Evolutionary conservation across 805 yeast species (phyloP).

Genomic region (Suhomyces pyralidae): DNA sequence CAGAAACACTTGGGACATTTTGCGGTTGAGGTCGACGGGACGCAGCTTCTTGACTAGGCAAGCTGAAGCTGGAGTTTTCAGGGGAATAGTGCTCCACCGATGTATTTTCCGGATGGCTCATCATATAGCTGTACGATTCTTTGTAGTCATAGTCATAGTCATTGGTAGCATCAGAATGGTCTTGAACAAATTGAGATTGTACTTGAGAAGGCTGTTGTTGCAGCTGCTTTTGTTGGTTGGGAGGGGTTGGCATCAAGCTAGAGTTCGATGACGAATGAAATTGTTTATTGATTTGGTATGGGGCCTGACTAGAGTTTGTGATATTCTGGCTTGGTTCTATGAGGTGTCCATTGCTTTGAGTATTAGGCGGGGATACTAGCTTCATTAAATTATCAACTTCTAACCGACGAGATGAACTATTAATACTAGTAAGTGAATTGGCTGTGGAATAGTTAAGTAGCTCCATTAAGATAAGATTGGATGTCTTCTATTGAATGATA

Average conservation of each 20-base stretch:
- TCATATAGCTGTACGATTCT: conserved; percentile 11
- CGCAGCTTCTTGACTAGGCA: not conserved
- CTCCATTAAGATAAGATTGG: conserved; percentile 1
- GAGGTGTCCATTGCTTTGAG: not conserved
- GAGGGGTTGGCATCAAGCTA: not conserved
- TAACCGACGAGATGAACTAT: not conserved
- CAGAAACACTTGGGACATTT: not conserved
- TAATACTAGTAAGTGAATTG: not conserved
- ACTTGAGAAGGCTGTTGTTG: not conserved
- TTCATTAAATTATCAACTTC: conserved; percentile 3
- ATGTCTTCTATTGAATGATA: not conserved
- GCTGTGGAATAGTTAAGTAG: conserved; percentile 4
- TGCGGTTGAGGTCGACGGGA: not conserved
- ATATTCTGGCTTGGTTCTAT: not conserved
- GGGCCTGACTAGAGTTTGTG: not conserved
- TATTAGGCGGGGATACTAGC: not conserved
- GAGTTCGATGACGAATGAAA: not conserved
- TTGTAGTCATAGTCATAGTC: conserved; percentile 13
- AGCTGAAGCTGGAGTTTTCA: conserved; percentile 5
- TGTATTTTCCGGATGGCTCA: conserved; percentile 3
- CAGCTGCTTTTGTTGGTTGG: conserved; percentile 3
- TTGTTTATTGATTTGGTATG: not conserved
- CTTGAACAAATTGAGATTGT: conserved; percentile 1
- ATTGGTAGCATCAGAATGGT: conserved; percentile 5
- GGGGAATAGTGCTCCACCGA: conserved; percentile 7